phyloP scores from a whole-genome alignment of 257 asterid genomes.

The Mitragyna speciosa region DNA sequence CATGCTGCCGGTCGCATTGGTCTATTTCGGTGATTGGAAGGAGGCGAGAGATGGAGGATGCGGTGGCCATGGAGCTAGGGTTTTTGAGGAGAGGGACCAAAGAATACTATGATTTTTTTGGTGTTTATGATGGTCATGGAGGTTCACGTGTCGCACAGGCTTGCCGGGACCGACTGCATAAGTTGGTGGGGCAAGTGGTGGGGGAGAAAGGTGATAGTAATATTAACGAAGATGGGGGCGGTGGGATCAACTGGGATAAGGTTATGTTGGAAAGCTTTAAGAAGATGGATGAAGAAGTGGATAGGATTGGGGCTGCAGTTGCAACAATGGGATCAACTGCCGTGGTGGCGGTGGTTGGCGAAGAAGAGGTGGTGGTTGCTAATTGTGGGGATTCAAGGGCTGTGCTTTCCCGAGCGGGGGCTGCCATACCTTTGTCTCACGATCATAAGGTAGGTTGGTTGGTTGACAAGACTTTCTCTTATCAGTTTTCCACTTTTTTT shows the following conservation, averaged over 20 bases:
- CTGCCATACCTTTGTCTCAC: constrained; percentile 50
- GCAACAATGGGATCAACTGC: constrained; percentile 74
- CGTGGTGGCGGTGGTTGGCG: constrained; percentile 68
- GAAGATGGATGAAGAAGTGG: constrained; percentile 68
- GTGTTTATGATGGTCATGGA: constrained; percentile 81
- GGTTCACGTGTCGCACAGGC: constrained; percentile 65
- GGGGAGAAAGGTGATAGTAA: constrained; percentile 14
- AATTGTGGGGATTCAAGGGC: constrained; percentile 32
- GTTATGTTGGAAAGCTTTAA: constrained; percentile 52
- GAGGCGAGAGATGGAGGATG: constrained; percentile 80
- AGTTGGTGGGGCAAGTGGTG: constrained; percentile 28
- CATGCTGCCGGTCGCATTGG: constrained; percentile 37
- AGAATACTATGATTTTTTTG: constrained; percentile 46
- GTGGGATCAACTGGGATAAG: constrained; percentile 43
- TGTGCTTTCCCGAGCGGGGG: constrained; percentile 62
- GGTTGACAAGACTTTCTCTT: no score
- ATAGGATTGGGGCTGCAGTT: constrained; percentile 36
- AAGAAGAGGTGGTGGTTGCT: constrained; percentile 63
- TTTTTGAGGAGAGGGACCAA: constrained; percentile 36
- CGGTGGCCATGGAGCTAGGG: constrained; percentile 46
- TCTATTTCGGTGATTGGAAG: constrained; percentile 53
- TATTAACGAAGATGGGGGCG: not conserved
- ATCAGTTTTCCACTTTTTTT: no score
- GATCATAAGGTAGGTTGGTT: constrained; percentile 61
- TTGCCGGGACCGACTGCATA: constrained; percentile 55